Percentiles rank a stretch among this genome's conserved stretches.
phyloP scores from a whole-genome alignment of 208 protist species.

The Acanthamoeba royreba region DNA sequence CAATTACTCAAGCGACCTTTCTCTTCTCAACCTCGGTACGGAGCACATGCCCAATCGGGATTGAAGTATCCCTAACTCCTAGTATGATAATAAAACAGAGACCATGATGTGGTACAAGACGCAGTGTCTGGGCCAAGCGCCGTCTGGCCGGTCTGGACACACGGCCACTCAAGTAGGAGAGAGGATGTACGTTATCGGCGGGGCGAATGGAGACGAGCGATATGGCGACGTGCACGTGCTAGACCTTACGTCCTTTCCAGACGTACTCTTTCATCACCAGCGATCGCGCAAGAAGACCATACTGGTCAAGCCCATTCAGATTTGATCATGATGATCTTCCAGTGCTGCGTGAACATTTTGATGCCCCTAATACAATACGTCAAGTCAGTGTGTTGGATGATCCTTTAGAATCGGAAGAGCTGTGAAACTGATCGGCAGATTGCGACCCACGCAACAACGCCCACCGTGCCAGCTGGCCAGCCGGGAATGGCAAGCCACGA shows the following conservation, averaged over 20 bases:
- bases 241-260: neutral
- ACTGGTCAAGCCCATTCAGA: neutral
- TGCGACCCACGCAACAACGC: constrained; percentile 5
- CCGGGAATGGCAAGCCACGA: neutral
- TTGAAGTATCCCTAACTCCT: neutral
- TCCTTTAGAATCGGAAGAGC: neutral
- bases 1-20: neutral
- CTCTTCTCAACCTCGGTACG: neutral
- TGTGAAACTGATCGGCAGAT: neutral
- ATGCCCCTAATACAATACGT: too few relatives aligned
- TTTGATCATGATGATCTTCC: too few relatives aligned
- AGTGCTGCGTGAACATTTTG: too few relatives aligned
- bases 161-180: neutral
- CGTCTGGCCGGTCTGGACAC: neutral
- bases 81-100: neutral
- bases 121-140: neutral
- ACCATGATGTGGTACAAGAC: neutral
- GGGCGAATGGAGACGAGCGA: neutral
- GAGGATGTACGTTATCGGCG: neutral
- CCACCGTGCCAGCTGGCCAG: neutral
- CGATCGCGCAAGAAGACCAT: neutral
- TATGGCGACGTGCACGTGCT: neutral
- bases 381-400: too few relatives aligned
- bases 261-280: neutral
- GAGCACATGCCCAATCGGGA: neutral